Conservation (phyloP, 305 asterid species). For the Galium porrigens region DNA sequence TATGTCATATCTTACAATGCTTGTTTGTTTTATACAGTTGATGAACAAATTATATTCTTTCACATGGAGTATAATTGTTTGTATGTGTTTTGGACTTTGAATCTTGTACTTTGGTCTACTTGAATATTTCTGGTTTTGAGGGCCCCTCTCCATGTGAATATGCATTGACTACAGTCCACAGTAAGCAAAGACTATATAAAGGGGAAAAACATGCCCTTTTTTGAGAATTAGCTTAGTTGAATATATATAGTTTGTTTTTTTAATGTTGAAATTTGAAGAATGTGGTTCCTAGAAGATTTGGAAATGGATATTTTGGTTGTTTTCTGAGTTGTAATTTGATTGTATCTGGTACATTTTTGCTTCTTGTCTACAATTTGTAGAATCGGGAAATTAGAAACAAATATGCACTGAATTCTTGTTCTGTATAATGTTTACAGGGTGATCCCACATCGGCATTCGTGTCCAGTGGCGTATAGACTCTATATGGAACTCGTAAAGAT, state of each 20-base stretch:
- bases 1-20: constrained; percentile 6
- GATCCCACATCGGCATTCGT: constrained; percentile 45
- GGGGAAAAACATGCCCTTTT: not conserved
- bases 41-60: not conserved
- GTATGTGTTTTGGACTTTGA: not conserved
- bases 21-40: not conserved
- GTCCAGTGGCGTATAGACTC: constrained; percentile 78
- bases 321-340: not conserved
- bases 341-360: not conserved
- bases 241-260: not conserved
- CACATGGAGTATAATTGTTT: not conserved
- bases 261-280: constrained; percentile 1
- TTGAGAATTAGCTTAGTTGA: not conserved
- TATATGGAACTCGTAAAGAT: constrained; percentile 77
- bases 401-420: not conserved
- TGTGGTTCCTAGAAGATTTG: not conserved
- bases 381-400: not conserved
- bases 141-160: constrained; percentile 7
- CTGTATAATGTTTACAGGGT: constrained; percentile 37
- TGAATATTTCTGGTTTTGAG: constrained; percentile 4
- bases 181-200: not conserved
- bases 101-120: constrained; percentile 3
- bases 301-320: not conserved
- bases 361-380: not conserved
- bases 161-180: not conserved